phyloP scores from a whole-genome alignment of 768 basidiomycete genomes.

The Mycena venus region DNA sequence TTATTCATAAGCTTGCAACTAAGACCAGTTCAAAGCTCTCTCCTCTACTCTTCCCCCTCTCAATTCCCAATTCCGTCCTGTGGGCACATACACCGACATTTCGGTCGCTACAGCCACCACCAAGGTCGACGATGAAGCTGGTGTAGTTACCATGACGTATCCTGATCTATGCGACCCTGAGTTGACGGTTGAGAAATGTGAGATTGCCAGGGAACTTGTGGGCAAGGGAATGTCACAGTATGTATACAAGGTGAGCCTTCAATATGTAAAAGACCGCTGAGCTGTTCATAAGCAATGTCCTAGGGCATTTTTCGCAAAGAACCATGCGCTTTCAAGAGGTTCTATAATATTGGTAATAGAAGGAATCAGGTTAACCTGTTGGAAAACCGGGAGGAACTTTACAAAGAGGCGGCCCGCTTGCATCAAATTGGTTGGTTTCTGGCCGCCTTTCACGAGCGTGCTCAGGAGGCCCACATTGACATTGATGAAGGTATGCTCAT shows the following conservation, averaged over 20 bases:
- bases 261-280: neutral
- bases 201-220: neutral
- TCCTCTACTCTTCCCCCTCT: neutral
- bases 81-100: neutral
- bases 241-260: neutral
- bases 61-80: conserved; percentile 14
- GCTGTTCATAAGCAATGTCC: neutral
- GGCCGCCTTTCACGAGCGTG: neutral
- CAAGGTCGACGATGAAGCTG: neutral
- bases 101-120: neutral
- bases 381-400: neutral
- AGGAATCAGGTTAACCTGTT: neutral
- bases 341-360: neutral
- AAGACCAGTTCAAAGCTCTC: neutral
- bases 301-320: neutral
- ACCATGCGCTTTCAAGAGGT: neutral
- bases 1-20: neutral
- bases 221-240: neutral
- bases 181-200: neutral
- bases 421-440: neutral
- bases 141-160: neutral
- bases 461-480: neutral
- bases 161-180: neutral
- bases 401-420: neutral
- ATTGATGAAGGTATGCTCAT: neutral